These are phyloP conservation scores for Ceratopteris richardii DNA, from an alignment of 75 land plant genomes.

Conservation along the genomic window DNA sequence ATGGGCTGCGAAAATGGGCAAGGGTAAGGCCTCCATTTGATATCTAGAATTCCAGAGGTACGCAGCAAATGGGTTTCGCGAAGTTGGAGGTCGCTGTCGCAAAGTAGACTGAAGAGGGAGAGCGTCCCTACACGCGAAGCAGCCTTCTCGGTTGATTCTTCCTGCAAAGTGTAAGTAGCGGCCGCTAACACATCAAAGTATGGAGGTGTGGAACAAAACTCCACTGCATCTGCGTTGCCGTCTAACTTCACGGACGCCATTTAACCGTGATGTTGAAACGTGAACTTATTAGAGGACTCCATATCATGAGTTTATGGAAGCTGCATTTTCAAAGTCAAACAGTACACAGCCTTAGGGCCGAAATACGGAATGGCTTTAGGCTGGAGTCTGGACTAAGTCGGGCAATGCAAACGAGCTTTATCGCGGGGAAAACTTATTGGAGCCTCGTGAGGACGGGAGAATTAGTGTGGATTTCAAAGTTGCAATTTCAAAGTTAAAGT, in stretches of 20 bases:
- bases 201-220: slow-evolving; percentile 71
- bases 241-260: slow-evolving; percentile 29
- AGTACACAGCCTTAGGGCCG: too few relatives aligned
- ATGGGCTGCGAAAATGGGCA: slow-evolving; percentile 12
- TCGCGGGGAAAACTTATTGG: too few relatives aligned
- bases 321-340: too few relatives aligned
- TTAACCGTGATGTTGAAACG: too few relatives aligned
- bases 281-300: too few relatives aligned
- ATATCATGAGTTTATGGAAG: too few relatives aligned
- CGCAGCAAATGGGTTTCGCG: slow-evolving; percentile 27
- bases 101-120: slow-evolving; percentile 22
- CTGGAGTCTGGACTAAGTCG: too few relatives aligned
- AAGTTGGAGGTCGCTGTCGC: slow-evolving; percentile 16
- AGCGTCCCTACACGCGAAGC: slow-evolving; percentile 12
- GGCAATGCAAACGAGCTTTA: too few relatives aligned
- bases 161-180: slow-evolving; percentile 79
- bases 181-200: slow-evolving; percentile 59
- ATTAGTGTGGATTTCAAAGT: too few relatives aligned
- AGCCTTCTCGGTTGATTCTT: slow-evolving; percentile 43
- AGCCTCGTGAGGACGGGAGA: too few relatives aligned
- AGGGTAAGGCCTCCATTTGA: slow-evolving; percentile 61
- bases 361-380: too few relatives aligned
- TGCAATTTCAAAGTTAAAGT: too few relatives aligned
- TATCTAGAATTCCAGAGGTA: slow-evolving; percentile 83
- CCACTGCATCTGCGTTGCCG: slow-evolving; percentile 93